Conservation (phyloP, 2,329 filamentous ascomycete genomes). For the Hypomyces perniciosus region DNA sequence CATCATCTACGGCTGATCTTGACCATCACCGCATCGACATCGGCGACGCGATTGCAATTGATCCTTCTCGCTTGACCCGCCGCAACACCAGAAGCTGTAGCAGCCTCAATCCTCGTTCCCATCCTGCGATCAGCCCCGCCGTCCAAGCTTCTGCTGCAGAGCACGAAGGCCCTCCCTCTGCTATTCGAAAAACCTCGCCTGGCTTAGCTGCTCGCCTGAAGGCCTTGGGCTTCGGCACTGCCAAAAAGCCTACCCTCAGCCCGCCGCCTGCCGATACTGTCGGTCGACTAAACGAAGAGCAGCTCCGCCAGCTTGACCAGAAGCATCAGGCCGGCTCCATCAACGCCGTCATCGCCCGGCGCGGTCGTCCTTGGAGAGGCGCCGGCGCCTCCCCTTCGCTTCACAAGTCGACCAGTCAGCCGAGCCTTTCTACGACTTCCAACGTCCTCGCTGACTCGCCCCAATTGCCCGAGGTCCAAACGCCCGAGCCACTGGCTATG, state of each 20-base stretch:
- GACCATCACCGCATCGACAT: conserved; percentile 1
- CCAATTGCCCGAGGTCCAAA: conserved; percentile 47
- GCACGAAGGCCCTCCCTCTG: conserved; percentile 23
- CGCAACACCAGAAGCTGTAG: conserved; percentile 5
- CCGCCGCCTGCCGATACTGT: conserved; percentile 41
- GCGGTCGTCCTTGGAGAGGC: conserved; percentile 68
- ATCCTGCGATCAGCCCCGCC: conserved; percentile 21
- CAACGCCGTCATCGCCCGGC: conserved; percentile 50
- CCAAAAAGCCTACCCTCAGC: conserved; percentile 28
- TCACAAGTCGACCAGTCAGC: conserved; percentile 13
- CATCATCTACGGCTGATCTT: background rate
- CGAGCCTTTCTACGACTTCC: conserved; percentile 19
- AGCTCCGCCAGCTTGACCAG: conserved; percentile 63
- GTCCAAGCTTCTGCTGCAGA: conserved; percentile 6
- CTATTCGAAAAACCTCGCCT: conserved; percentile 54
- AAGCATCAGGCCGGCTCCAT: conserved; percentile 54
- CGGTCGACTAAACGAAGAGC: conserved; percentile 64
- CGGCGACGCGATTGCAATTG: conserved; percentile 1
- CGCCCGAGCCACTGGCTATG: conserved; percentile 50
- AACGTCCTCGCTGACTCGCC: conserved; percentile 25
- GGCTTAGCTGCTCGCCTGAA: conserved; percentile 60
- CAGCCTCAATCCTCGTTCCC: conserved; percentile 3
- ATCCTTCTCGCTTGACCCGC: background rate
- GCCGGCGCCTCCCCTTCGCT: conserved; percentile 36
- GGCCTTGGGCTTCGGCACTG: conserved; percentile 53